These are phyloP conservation scores for Leersia perrieri DNA, from an alignment of 176 grass and related monocot species.

Conservation along the genomic window DNA sequence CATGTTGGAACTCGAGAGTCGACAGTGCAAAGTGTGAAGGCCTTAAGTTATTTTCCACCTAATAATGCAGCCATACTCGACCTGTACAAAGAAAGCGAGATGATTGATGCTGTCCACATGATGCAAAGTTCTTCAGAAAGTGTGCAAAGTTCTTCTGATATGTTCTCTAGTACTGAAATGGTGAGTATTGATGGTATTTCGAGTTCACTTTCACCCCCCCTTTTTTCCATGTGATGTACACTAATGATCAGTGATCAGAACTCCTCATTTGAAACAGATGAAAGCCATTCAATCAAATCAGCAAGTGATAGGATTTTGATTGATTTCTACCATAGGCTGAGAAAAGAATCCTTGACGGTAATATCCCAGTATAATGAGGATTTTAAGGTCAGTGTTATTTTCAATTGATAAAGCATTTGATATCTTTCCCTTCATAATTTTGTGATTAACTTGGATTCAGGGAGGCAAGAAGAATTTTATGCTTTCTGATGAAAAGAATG, in stretches of 20 bases:
- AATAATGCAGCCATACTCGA: conserved; percentile 37
- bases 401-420: background rate
- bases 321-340: conserved; percentile 43
- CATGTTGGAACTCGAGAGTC: conserved; percentile 4
- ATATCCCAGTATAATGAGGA: conserved; percentile 26
- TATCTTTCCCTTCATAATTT: conserved; percentile 15
- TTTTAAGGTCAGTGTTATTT: conserved; percentile 39
- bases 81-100: conserved; percentile 21
- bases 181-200: conserved; percentile 27
- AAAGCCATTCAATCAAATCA: conserved; percentile 39
- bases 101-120: background rate
- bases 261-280: conserved; percentile 54
- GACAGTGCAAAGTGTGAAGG: background rate
- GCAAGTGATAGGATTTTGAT: conserved; percentile 35
- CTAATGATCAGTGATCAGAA: conserved; percentile 59
- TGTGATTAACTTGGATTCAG: conserved; percentile 21
- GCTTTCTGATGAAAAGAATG: conserved; percentile 15
- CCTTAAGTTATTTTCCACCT: conserved; percentile 14
- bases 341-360: conserved; percentile 31
- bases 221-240: background rate
- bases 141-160: conserved; percentile 30
- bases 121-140: conserved; percentile 17
- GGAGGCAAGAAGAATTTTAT: background rate
- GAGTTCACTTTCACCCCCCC: background rate
- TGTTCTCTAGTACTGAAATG: conserved; percentile 48